Evolutionary conservation across 352 stramenopile species (phyloP), one percentile per base, ranked within the genome.

Genomic region (Pythium myriotylum): DNA sequence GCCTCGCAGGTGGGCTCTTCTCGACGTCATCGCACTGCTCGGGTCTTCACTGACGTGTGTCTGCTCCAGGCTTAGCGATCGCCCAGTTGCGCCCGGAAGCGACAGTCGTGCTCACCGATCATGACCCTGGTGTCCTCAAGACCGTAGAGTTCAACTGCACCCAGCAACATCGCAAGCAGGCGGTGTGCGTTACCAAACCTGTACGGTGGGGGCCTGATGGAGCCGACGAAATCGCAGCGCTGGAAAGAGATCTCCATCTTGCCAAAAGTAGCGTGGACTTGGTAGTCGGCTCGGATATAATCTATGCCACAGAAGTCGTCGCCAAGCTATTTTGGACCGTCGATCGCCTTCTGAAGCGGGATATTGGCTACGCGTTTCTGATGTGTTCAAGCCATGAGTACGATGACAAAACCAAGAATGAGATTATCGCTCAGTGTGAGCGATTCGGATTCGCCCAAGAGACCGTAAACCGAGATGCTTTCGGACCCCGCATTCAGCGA

Each of bases 41-140:
- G 47, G 12, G 43, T 43, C 6, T n/a, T 54, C 0, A 17, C n/a
- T 57, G 56, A 14, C 2, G n/a, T 17, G 2, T 27, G 9, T 45
- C 8, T 47, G 12, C n/a, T 29, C n/a, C 24, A 59, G 65, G 83
- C 23, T 68, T 92, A 8, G 77, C 71, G 19, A 74, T 89, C 45
- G 80, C 83, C 2, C 83, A 92, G 68, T 61, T 92, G 17, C 66
- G 72, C 49, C 73, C 83, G 0, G 65, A 79, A 9, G 79, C 79
- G 24, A 82, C 68, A 5, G 77, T 92, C 49, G 82, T 91, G 51
- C 91, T 92, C 59, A 92, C 83, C 16, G 83, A 92, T 68, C 83
- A 92, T 51, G 81, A 92, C 54, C 83, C 83, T 1, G 83, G 83
- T n/a, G 83, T 92, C 27, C 77, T 92, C 51, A 89, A 90, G 70